Percentiles rank a stretch among this genome's conserved stretches.
Conservation (phyloP, 495 filamentous ascomycete species). For the Penicillium cataractarum region DNA sequence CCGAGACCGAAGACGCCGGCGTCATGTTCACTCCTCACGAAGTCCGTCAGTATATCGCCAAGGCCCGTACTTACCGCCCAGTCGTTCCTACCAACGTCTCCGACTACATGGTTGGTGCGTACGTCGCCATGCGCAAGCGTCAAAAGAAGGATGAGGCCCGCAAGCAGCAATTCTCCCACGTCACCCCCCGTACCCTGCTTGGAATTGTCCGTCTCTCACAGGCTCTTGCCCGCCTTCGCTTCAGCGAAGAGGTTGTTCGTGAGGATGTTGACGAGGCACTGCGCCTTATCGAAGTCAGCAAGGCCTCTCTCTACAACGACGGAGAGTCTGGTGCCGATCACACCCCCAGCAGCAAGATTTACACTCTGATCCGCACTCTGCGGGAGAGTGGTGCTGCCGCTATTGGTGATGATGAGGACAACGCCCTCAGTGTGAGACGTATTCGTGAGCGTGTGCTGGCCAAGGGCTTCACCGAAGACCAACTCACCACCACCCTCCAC, state of each 20-base stretch:
- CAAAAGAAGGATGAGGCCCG: slow-evolving; percentile 86
- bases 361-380: slow-evolving; percentile 85
- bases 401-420: slow-evolving; percentile 66
- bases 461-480: slow-evolving; percentile 95
- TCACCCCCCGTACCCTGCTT: slow-evolving; percentile 88
- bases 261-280: slow-evolving; percentile 97
- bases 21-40: slow-evolving; percentile 85
- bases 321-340: slow-evolving; percentile 63
- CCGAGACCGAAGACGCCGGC: slow-evolving; percentile 68
- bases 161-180: slow-evolving; percentile 89
- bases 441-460: slow-evolving; percentile 89
- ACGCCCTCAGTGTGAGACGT: slow-evolving; percentile 82
- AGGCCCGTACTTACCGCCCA: slow-evolving; percentile 86
- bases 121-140: slow-evolving; percentile 86
- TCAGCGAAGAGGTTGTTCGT: slow-evolving; percentile 76
- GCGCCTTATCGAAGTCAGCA: slow-evolving; percentile 86
- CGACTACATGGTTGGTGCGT: slow-evolving; percentile 95
- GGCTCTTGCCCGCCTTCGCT: slow-evolving; percentile 91
- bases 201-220: slow-evolving; percentile 92
- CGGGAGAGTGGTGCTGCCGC: slow-evolving; percentile 81
- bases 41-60: slow-evolving; percentile 93
- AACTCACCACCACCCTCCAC: slow-evolving; percentile 80
- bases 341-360: slow-evolving; percentile 87
- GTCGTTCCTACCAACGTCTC: slow-evolving; percentile 79
- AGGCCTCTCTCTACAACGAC: slow-evolving; percentile 79